Percentiles rank a stretch among this genome's conserved stretches.
These are phyloP conservation scores for Beauveria sp. DNA, from an alignment of 2,329 filamentous ascomycete species.

Conservation along the genomic window DNA sequence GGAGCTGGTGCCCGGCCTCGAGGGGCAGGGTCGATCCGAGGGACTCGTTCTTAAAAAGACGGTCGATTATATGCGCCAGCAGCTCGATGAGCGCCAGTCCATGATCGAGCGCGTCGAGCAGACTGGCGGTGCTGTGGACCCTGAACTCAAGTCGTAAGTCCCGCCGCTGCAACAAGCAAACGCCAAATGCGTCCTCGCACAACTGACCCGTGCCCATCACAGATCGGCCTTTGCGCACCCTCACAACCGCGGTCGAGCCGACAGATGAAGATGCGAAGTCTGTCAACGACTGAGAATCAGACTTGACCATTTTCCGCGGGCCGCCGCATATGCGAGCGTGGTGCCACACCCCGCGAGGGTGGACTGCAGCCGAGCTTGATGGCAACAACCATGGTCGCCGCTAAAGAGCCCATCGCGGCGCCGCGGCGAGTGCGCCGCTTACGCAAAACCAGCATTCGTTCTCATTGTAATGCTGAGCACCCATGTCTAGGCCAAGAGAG, in stretches of 20 bases:
- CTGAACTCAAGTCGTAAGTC: slow-evolving; percentile 36
- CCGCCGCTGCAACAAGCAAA: not conserved
- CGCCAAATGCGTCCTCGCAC: not conserved
- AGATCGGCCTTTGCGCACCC: slow-evolving; percentile 4
- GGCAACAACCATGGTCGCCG: not conserved
- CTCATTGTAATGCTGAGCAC: not conserved
- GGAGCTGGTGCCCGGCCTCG: slow-evolving; percentile 70
- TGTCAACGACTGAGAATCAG: not conserved
- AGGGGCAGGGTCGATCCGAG: slow-evolving; percentile 79
- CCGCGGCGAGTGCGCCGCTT: slow-evolving; percentile 4
- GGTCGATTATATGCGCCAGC: slow-evolving; percentile 55
- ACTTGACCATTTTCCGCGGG: not conserved
- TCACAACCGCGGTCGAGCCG: slow-evolving; percentile 8
- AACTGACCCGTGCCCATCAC: not conserved
- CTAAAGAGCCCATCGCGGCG: not conserved
- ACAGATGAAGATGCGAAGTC: not conserved
- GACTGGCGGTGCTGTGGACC: slow-evolving; percentile 48
- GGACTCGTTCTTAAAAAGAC: slow-evolving; percentile 71
- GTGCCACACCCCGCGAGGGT: not conserved
- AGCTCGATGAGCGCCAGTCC: slow-evolving; percentile 50
- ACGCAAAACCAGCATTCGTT: not conserved
- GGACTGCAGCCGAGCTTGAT: not conserved
- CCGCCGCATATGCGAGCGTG: not conserved
- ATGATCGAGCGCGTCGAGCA: slow-evolving; percentile 53
- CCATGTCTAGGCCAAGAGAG: not conserved